These are phyloP conservation scores for Tranzscheliella williamsii DNA, from an alignment of 1,284 basidiomycete species.

Conservation along the genomic window DNA sequence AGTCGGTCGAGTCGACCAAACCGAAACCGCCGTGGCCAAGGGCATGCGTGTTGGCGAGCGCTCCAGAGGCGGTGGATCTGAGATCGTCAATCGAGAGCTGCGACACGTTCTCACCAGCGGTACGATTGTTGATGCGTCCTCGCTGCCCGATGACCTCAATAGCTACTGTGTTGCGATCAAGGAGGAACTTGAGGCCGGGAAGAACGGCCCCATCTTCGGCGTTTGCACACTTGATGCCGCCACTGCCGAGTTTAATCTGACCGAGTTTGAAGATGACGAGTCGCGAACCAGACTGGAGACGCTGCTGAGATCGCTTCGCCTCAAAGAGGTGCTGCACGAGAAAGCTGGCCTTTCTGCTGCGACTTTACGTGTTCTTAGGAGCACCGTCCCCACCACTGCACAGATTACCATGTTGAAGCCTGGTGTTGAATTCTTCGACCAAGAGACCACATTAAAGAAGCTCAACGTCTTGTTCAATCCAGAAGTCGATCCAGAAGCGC, in stretches of 20 bases:
- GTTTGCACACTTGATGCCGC: constrained; percentile 93
- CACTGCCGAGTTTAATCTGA: constrained; percentile 92
- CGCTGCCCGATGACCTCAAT: constrained; percentile 89
- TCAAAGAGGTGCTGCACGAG: constrained; percentile 88
- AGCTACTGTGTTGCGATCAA: constrained; percentile 92
- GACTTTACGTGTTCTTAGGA: constrained; percentile 50
- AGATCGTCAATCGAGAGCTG: constrained; percentile 70
- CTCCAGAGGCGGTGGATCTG: constrained; percentile 64
- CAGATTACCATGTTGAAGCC: constrained; percentile 57
- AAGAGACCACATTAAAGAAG: constrained; percentile 36
- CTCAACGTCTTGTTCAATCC: constrained; percentile 50
- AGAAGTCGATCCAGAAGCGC: constrained; percentile 18
- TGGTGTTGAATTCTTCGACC: constrained; percentile 51
- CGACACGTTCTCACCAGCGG: constrained; percentile 96
- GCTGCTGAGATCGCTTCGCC: constrained; percentile 84
- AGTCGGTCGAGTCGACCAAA: constrained; percentile 92
- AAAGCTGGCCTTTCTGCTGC: constrained; percentile 68
- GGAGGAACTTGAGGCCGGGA: constrained; percentile 59
- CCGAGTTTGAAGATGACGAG: constrained; percentile 86
- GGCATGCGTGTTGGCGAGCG: constrained; percentile 67
- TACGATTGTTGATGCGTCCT: constrained; percentile 87
- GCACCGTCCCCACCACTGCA: constrained; percentile 45
- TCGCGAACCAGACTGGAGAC: constrained; percentile 92
- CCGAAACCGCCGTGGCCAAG: constrained; percentile 79
- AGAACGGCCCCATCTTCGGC: constrained; percentile 69